phyloP scores from a whole-genome alignment of 305 asterid species.

The Withania somnifera region DNA sequence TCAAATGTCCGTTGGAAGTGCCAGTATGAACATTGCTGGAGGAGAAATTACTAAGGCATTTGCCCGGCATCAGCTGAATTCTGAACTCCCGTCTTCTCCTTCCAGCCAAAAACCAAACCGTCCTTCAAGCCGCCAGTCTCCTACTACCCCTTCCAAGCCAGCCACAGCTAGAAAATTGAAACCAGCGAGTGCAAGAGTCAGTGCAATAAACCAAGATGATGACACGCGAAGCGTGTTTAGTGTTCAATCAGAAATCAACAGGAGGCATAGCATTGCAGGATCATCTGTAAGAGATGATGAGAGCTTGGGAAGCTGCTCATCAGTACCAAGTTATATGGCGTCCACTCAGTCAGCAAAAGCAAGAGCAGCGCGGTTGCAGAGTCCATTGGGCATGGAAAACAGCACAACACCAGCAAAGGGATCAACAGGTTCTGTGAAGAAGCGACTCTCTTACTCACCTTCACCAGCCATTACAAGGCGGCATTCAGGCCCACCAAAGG shows the following conservation, averaged over 20 bases:
- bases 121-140: constrained; percentile 28
- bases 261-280: constrained; percentile 92
- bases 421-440: constrained; percentile 42
- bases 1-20: constrained; percentile 32
- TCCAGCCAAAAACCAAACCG: constrained; percentile 28
- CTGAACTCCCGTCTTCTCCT: constrained; percentile 51
- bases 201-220: constrained; percentile 55
- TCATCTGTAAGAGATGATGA: constrained; percentile 76
- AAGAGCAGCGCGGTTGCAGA: constrained; percentile 51
- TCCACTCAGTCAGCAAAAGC: constrained; percentile 82
- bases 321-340: constrained; percentile 80
- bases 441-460: constrained; percentile 71
- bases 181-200: constrained; percentile 52
- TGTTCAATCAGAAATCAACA: constrained; percentile 47
- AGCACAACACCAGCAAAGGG: constrained; percentile 42
- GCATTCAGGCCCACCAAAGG: constrained; percentile 57
- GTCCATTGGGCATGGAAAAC: constrained; percentile 59
- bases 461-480: constrained; percentile 76
- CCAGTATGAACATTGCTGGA: constrained; percentile 15
- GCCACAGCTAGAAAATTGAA: constrained; percentile 35
- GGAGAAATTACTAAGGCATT: constrained; percentile 82
- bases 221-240: constrained; percentile 65
- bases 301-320: constrained; percentile 64
- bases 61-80: constrained; percentile 78
- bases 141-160: constrained; percentile 32